Conservation (phyloP, 2,329 filamentous ascomycete genomes). For the Pseudogymnoascus sp. region DNA sequence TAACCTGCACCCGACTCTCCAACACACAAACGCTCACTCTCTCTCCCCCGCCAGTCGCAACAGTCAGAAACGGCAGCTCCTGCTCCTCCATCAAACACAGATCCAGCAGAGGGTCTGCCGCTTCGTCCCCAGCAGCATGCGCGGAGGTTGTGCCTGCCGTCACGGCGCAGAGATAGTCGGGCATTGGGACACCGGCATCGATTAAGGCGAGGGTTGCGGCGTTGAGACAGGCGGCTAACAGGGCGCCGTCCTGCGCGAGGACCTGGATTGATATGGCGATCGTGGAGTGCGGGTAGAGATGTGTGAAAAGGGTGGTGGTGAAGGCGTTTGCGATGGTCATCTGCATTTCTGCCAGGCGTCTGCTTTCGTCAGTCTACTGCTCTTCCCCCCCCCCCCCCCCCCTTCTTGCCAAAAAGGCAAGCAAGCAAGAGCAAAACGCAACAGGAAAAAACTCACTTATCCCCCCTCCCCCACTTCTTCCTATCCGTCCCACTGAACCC, state of each 20-base stretch:
- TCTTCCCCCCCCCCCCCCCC: not conserved
- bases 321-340: slow-evolving; percentile 72
- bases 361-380: slow-evolving; percentile 29
- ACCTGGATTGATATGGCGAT: slow-evolving; percentile 81
- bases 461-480: slow-evolving; percentile 63
- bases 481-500: slow-evolving; percentile 84
- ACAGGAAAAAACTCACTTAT: slow-evolving; percentile 54
- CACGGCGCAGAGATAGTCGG: slow-evolving; percentile 80
- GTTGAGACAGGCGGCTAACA: slow-evolving; percentile 85
- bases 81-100: slow-evolving; percentile 73
- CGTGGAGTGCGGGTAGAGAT: slow-evolving; percentile 80
- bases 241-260: slow-evolving; percentile 79
- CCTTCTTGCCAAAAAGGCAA: not conserved
- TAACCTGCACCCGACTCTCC: slow-evolving; percentile 80
- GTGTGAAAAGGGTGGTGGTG: slow-evolving; percentile 67
- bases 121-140: slow-evolving; percentile 55
- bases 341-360: slow-evolving; percentile 72
- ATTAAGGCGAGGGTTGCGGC: slow-evolving; percentile 85
- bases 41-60: slow-evolving; percentile 69
- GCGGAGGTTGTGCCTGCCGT: slow-evolving; percentile 73
- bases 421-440: not conserved
- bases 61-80: slow-evolving; percentile 81
- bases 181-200: slow-evolving; percentile 93
- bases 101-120: slow-evolving; percentile 70
- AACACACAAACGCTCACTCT: slow-evolving; percentile 72